Base-by-base conservation (phyloP, 345 rosid genomes). In the Pistacia vera region DNA sequence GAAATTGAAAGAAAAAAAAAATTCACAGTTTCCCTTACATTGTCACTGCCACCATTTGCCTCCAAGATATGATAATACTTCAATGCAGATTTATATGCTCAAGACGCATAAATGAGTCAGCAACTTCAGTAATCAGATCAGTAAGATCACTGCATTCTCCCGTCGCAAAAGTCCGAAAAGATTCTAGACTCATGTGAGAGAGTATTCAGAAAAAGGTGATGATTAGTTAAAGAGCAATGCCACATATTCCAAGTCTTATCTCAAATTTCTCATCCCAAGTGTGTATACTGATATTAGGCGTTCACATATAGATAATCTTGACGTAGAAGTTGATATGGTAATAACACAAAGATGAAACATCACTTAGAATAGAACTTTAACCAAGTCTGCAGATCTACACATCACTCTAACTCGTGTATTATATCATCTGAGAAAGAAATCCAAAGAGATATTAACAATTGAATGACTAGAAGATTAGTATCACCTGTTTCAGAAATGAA, bases 41-140 rank as follows among this genome's bases (percentile, higher is more conserved):
- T 78, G 74, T 74, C 83, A 80, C 73, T 48, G 73, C 81, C 86
- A 71, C 52, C 74, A 81, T 77, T 81, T 68, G 80, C 83, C 80
- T 87, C 89, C 88, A 95, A 70, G 81, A 86, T 75, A 75, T 75
- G 80, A 85, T 95, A 95, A 81, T 89, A 93, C 82, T 88, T 92
- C 81, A 95, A 86, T n/a, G 97, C 99, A 49, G 73, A 73, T 67
- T 70, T 82, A 72, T 78, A 87, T 86, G 82, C 76, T 81, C 88
- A 70, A 82, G 83, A 75, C 78, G 90, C 88, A 83, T 88, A 77
- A 81, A 90, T 74, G 97, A 78, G 74, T 92, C 94, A 44, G 92
- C 98, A 75, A 90, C 82, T 75, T 85, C 84, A 33, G 74, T 80
- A 71, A 92, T 78, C 82, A 90, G 85, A 63, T 79, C 86, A 62